Conservation (phyloP, 2,329 filamentous ascomycete species). For the Xylaria multiplex region DNA sequence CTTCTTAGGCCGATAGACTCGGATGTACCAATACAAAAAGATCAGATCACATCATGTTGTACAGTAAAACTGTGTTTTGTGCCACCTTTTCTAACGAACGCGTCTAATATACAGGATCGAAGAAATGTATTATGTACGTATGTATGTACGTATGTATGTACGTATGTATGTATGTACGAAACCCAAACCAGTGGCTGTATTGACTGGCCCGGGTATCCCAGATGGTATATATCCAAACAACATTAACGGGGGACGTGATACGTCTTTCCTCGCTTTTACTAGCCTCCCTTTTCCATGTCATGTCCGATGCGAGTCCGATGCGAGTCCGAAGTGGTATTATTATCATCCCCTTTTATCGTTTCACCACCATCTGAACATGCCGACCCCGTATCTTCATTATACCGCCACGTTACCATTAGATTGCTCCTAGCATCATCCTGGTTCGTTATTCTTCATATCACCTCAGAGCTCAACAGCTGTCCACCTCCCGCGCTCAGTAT, state of each 20-base stretch:
- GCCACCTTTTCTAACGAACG: not conserved
- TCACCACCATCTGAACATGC: conserved; percentile 1
- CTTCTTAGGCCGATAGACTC: conserved; percentile 4
- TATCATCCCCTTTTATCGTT: conserved; percentile 15
- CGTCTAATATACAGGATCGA: not conserved
- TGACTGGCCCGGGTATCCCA: conserved; percentile 12
- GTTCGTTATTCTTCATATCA: conserved; percentile 3
- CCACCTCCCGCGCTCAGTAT: conserved; percentile 61
- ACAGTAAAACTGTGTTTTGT: not conserved
- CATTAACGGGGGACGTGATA: conserved; percentile 8
- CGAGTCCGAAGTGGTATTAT: conserved; percentile 12
- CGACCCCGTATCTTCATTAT: conserved; percentile 17
- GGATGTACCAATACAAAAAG: conserved; percentile 5
- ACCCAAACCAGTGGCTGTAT: conserved; percentile 13
- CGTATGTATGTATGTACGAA: too few species aligned
- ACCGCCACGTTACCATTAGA: conserved; percentile 9
- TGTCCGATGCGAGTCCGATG: not conserved
- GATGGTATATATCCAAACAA: conserved; percentile 15
- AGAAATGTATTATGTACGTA: conserved; percentile 17
- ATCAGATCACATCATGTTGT: too few species aligned
- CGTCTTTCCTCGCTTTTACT: conserved; percentile 6
- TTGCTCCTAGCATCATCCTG: not conserved
- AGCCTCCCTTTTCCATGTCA: conserved; percentile 15
- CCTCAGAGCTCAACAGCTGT: conserved; percentile 39
- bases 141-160: not conserved